Evolutionary conservation across 768 basidiomycete genomes (phyloP).

Genomic region (Termitomyces sp.): DNA sequence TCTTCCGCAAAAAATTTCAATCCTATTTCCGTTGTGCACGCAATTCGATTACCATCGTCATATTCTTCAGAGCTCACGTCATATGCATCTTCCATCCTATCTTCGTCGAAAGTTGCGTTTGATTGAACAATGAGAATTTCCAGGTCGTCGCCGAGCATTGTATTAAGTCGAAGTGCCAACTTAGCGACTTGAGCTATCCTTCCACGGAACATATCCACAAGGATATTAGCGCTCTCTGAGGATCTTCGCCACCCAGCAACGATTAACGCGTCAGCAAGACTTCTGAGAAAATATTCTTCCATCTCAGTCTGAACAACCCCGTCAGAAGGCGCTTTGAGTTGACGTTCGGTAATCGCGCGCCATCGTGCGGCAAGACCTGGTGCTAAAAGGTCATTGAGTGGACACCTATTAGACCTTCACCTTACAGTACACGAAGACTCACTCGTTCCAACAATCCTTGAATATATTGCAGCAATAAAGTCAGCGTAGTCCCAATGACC

Average conservation of each 20-base stretch:
- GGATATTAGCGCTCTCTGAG: background rate
- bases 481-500: constrained; percentile 36
- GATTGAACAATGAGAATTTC: background rate
- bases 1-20: background rate
- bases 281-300: constrained; percentile 3
- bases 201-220: background rate
- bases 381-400: constrained; percentile 8
- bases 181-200: background rate
- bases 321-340: constrained; percentile 17
- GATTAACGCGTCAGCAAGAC: background rate
- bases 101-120: background rate
- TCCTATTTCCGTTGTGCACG: background rate
- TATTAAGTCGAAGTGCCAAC: background rate
- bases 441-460: constrained; percentile 32
- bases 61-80: background rate
- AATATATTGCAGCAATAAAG: constrained; percentile 30
- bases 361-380: constrained; percentile 17
- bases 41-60: background rate
- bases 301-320: constrained; percentile 13
- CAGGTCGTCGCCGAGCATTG: background rate
- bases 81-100: background rate
- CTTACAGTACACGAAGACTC: constrained; percentile 4
- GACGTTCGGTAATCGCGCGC: constrained; percentile 21
- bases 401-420: background rate
- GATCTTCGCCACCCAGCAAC: background rate